Evolutionary conservation across 2,329 filamentous ascomycete species (phyloP).

Genomic region (Hansfordia pulvinata): DNA sequence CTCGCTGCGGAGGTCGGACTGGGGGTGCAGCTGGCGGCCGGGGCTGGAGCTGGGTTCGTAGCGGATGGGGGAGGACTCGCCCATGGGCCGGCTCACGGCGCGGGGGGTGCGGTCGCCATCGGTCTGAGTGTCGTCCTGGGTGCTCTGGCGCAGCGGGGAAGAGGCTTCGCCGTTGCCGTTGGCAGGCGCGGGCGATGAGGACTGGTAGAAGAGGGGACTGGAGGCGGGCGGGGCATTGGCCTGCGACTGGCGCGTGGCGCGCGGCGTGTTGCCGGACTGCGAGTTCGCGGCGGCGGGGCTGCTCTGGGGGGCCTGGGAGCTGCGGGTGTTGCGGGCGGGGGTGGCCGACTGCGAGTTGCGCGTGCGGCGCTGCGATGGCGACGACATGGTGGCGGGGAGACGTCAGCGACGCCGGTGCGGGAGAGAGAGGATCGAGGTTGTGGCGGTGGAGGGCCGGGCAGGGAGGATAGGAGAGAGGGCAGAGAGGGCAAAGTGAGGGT

Average conservation of each 20-base stretch:
- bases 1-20: slow-evolving; percentile 65
- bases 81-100: slow-evolving; percentile 44
- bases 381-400: slow-evolving; percentile 38
- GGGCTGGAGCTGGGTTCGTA: slow-evolving; percentile 88
- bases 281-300: slow-evolving; percentile 23
- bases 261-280: slow-evolving; percentile 26
- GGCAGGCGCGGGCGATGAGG: slow-evolving; percentile 24
- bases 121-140: slow-evolving; percentile 24
- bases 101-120: slow-evolving; percentile 59
- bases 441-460: slow-evolving; percentile 2
- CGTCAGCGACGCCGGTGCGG: slow-evolving; percentile 2
- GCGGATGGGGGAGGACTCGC: slow-evolving; percentile 82
- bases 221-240: too few relatives aligned
- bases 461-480: too few relatives aligned
- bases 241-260: slow-evolving; percentile 29
- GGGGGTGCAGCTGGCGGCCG: slow-evolving; percentile 44
- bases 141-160: slow-evolving; percentile 39
- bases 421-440: slow-evolving; percentile 2
- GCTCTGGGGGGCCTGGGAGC: slow-evolving; percentile 38
- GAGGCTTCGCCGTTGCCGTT: slow-evolving; percentile 25
- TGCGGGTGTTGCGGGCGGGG: slow-evolving; percentile 35
- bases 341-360: slow-evolving; percentile 41
- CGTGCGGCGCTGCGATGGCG: slow-evolving; percentile 41
- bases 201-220: slow-evolving; percentile 69
- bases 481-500: too few relatives aligned